Conservation (phyloP, 202 grass and related monocot genomes). For the Dendrocalamus latiflorus region DNA sequence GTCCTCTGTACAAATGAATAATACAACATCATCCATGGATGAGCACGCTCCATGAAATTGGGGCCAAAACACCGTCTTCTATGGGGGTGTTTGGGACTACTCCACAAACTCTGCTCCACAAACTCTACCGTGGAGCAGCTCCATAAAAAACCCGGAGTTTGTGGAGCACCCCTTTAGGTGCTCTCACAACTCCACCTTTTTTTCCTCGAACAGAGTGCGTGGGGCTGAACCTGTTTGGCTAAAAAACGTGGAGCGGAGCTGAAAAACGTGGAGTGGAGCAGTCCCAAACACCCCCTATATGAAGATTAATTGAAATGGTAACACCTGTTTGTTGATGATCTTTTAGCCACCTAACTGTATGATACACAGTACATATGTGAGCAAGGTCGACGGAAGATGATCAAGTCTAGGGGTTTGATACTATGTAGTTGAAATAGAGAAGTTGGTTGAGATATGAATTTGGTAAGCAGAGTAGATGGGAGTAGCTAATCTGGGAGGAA, state of each 20-base stretch:
- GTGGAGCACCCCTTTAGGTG: too few relatives aligned
- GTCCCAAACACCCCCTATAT: too few relatives aligned
- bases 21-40: background rate
- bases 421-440: background rate
- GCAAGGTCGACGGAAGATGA: background rate
- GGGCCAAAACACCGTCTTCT: background rate
- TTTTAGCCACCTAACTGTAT: background rate
- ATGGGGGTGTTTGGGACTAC: too few relatives aligned
- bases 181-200: too few relatives aligned
- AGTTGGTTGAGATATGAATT: background rate
- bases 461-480: background rate
- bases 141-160: too few relatives aligned
- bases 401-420: background rate
- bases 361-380: background rate
- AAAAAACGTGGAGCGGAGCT: too few relatives aligned
- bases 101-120: too few relatives aligned
- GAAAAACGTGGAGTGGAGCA: too few relatives aligned
- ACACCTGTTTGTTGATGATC: background rate
- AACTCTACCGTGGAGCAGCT: too few relatives aligned
- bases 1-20: background rate
- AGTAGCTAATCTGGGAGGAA: background rate
- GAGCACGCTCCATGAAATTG: background rate
- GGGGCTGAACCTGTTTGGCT: too few relatives aligned
- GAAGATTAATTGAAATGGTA: background rate
- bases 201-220: too few relatives aligned